phyloP scores from a whole-genome alignment of 202 grass and related monocot species.

The Hordeum pubiflorum region DNA sequence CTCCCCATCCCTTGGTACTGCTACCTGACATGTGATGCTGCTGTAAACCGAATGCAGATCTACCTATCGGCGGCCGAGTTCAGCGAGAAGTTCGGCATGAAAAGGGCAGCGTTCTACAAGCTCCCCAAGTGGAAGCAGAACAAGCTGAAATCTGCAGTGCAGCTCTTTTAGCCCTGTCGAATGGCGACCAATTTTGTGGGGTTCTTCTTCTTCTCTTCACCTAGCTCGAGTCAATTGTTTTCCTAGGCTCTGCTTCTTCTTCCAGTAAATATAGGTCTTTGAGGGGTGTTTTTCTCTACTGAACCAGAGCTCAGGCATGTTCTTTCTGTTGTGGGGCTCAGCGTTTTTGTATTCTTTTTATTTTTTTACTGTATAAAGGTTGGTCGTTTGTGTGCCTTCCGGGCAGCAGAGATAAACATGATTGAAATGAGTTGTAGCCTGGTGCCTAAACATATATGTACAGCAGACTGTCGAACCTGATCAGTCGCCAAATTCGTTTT shows the following conservation, averaged over 20 bases:
- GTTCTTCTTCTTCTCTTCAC: background rate
- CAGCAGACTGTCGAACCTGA: background rate
- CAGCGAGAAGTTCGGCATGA: slow-evolving; percentile 71
- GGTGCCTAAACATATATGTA: background rate
- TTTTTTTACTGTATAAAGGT: background rate
- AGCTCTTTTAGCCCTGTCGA: slow-evolving; percentile 61
- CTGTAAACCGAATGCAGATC: slow-evolving; percentile 32
- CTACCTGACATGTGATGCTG: background rate
- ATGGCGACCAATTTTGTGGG: slow-evolving; percentile 9
- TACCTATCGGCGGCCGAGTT: slow-evolving; percentile 80
- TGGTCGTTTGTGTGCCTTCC: background rate
- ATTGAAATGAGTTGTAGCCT: background rate
- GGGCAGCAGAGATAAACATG: background rate
- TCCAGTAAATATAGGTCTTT: slow-evolving; percentile 27
- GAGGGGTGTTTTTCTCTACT: slow-evolving; percentile 15
- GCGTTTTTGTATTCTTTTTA: background rate
- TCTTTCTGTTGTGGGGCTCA: slow-evolving; percentile 32
- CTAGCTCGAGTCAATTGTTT: slow-evolving; percentile 13
- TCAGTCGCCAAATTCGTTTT: background rate
- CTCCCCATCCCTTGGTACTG: background rate
- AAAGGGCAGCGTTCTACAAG: slow-evolving; percentile 57
- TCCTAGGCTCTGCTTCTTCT: slow-evolving; percentile 30
- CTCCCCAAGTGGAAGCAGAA: slow-evolving; percentile 96
- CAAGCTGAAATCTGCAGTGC: slow-evolving; percentile 63
- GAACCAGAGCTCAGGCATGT: slow-evolving; percentile 26